Percentiles rank a stretch among this genome's conserved stretches.
Conservation (phyloP, 768 basidiomycete species). For the Leccinum incarnatum region DNA sequence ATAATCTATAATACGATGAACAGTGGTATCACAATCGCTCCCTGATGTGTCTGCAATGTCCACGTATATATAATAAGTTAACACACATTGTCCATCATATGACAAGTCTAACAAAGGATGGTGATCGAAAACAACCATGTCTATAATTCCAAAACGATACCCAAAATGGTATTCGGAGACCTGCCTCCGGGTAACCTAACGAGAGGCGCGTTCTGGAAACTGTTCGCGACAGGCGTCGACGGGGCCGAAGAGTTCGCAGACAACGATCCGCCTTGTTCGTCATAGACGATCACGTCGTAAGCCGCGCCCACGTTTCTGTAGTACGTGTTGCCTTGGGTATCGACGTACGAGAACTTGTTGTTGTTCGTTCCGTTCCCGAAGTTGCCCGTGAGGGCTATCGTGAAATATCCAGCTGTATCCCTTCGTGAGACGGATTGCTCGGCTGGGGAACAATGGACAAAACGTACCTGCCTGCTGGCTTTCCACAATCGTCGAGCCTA, state of each 20-base stretch:
- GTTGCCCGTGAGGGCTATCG: constrained; percentile 43
- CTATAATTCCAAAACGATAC: neutral
- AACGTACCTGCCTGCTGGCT: constrained; percentile 56
- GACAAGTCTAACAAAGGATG: constrained; percentile 1
- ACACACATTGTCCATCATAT: constrained; percentile 3
- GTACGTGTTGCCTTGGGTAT: constrained; percentile 61
- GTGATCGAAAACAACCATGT: neutral
- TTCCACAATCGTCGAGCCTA: constrained; percentile 55
- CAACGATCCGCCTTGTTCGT: constrained; percentile 53
- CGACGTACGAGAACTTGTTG: constrained; percentile 63
- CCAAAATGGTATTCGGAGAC: neutral
- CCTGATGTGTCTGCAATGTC: constrained; percentile 4
- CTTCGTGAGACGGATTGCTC: neutral
- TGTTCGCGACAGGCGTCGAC: neutral
- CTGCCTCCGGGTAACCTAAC: constrained; percentile 39
- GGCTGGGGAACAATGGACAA: neutral
- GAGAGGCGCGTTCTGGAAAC: constrained; percentile 4
- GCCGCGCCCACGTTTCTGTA: constrained; percentile 57
- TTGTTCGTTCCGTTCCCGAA: constrained; percentile 67
- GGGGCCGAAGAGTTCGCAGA: constrained; percentile 21
- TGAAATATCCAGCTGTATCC: constrained; percentile 49
- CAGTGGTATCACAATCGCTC: constrained; percentile 89
- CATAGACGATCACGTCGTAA: constrained; percentile 58
- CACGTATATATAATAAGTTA: constrained; percentile 7
- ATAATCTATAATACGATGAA: constrained; percentile 64